These are phyloP conservation scores for Ceratocystis eucalypticola DNA, from an alignment of 2,329 filamentous ascomycete species.

Conservation along the genomic window DNA sequence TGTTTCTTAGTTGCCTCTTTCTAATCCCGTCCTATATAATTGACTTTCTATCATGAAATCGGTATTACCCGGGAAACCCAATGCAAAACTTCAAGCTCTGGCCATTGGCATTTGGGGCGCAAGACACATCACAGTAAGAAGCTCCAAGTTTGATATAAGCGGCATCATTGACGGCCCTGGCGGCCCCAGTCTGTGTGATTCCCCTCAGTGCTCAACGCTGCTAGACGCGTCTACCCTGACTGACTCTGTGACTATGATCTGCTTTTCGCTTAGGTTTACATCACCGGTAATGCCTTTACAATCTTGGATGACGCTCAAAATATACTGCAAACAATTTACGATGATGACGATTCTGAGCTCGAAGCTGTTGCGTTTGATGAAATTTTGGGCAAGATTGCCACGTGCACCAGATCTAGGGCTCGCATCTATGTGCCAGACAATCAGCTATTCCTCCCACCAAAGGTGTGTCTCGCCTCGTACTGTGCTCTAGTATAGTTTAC, in stretches of 20 bases:
- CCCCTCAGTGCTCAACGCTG: neutral
- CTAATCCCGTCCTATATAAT: neutral
- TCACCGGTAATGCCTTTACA: conserved; percentile 76
- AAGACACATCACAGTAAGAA: conserved; percentile 56
- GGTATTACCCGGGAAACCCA: conserved; percentile 66
- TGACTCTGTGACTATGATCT: neutral
- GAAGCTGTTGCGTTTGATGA: conserved; percentile 73
- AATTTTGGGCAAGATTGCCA: conserved; percentile 69
- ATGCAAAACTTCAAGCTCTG: conserved; percentile 63
- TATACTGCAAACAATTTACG: conserved; percentile 81
- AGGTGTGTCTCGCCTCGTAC: neutral
- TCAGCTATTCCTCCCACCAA: conserved; percentile 8
- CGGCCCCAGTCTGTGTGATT: neutral
- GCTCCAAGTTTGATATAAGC: neutral
- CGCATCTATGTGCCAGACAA: conserved; percentile 64
- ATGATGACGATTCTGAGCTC: conserved; percentile 56
- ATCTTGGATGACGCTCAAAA: conserved; percentile 62
- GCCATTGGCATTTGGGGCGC: conserved; percentile 60
- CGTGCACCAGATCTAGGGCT: conserved; percentile 51
- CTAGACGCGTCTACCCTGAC: neutral
- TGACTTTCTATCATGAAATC: conserved; percentile 49
- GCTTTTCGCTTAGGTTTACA: conserved; percentile 51
- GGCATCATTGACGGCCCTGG: neutral
- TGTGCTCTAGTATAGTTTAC: neutral
- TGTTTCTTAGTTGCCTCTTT: neutral